Conservation (phyloP, 352 stramenopile species). For the Phytophthora boehmeriae region DNA sequence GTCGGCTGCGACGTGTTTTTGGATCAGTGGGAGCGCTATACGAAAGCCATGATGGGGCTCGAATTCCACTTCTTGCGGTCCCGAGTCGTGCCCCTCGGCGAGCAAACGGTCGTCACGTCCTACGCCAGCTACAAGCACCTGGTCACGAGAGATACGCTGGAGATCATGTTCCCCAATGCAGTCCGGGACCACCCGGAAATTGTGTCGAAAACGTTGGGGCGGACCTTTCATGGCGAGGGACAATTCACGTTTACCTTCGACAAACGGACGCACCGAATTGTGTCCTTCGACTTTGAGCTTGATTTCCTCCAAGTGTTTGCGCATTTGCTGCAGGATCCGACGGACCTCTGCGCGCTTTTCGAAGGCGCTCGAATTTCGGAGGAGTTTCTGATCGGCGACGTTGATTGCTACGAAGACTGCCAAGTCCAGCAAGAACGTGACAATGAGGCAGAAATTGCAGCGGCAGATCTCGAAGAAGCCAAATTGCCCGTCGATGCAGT, state of each 20-base stretch:
- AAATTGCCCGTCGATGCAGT: too few relatives aligned
- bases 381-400: constrained; percentile 57
- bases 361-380: constrained; percentile 50
- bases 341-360: constrained; percentile 46
- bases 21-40: constrained; percentile 60
- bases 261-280: constrained; percentile 37
- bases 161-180: constrained; percentile 58
- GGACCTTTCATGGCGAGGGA: constrained; percentile 33
- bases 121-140: constrained; percentile 46
- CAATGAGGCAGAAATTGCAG: too few relatives aligned
- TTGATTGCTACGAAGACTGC: constrained; percentile 29
- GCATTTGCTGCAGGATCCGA: constrained; percentile 42
- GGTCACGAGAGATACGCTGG: constrained; percentile 50
- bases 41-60: constrained; percentile 39
- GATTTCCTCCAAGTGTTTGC: constrained; percentile 52
- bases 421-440: not conserved
- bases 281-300: constrained; percentile 53
- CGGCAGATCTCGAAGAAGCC: too few relatives aligned
- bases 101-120: constrained; percentile 41
- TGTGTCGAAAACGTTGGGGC: constrained; percentile 35
- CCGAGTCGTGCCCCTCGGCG: constrained; percentile 21
- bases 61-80: constrained; percentile 42
- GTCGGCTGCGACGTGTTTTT: constrained; percentile 48
- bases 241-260: constrained; percentile 57
- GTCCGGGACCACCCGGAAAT: constrained; percentile 30